Evolutionary conservation across 352 stramenopile genomes (phyloP), one percentile per base, ranked within the genome.

Genomic region (Globisporangium recalcitrans): DNA sequence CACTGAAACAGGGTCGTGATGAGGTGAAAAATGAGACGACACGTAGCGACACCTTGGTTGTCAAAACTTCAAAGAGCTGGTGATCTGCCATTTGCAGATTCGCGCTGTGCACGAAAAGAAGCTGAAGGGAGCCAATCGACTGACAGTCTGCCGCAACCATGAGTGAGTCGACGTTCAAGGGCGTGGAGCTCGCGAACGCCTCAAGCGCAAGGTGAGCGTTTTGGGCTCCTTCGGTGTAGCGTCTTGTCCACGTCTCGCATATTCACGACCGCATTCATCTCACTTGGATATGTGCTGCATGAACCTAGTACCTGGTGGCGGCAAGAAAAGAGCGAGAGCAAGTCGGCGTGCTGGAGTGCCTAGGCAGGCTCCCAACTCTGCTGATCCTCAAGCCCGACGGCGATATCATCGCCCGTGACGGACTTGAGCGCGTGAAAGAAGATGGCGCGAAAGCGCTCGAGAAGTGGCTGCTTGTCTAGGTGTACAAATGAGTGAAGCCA

Each of bases 301-400:
- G 42, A 9, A 4, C 2, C 0, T 5, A 59, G 75, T 94, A 89
- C 63, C 71, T 76, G 16, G 74, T 94, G 24, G 89, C 79, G 47
- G 85, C 85, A 8, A 65, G 67, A 22, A 87, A 82, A 36, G 85
- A 94, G 64, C 71, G 80, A 65, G 61, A 68, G 1, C 70, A 56
- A 0, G 70, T 94, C 13, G 78, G 70, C 27, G 78, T 88, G 11
- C 77, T 74, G 31, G 72, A 82, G 10, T 81, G 83, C 57, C 74
- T 85, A 47, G 69, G 70, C 34, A 82, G 81, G 32, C 88, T 94
- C 59, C 82, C 85, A 11, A 90, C 76, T 52, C 68, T 94, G 21
- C 70, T 91, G 44, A 67, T 92, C 10, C 75, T 94, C 34, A 68
- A 78, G 24, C 46, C 67, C 0, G 74, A 87, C 47, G 85, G 85